Base-by-base conservation (phyloP, 1,284 basidiomycete genomes). In the Volvariella surrecta region DNA sequence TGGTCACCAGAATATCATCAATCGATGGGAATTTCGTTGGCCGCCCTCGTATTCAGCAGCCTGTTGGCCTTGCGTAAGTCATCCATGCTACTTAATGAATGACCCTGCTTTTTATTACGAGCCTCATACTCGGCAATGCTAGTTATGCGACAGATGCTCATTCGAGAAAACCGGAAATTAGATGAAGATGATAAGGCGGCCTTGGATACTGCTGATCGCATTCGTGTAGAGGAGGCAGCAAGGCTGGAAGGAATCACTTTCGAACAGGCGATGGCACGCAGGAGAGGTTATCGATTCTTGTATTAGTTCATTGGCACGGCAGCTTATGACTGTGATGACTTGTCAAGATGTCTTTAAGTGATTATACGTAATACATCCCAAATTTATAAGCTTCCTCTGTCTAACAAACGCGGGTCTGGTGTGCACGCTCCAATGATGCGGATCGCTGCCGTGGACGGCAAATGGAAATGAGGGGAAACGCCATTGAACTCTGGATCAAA, bases 1-100 rank as follows among this genome's bases (percentile, higher is more conserved):
- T 77, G 74, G 72, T 61, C 68, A 4, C 73, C 74, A 1, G 45
- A 58, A 32, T 78, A 77, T 49, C 72, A 69, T 37, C 70, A 63
- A 32, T 73, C 72, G 0, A 69, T 76, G 69, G 58, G 60, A 13
- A 70, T 76, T 42, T 68, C 67, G 1, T 53, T 77, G 3, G 59
- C 58, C 31, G 53, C 60, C 7, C 56, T 76, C 4, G 63, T 57
- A 16, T 50, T 74, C 2, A 56, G 63, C 45, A 60, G 57, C 3
- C 19, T 61, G 3, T 46, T 72, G 8, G 57, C 66, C 19, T 46
- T 66, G 1, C 50, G 73, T 74, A 52, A 19, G 64, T 47, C 16
- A 41, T n/a, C 22, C 24, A 38, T 31, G 13, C 21, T 15, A 19
- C n/a, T n/a, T n/a, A n/a, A n/a, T n/a, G n/a, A n/a, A n/a, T n/a